Conservation (phyloP, 371 early-diverging fungal genomes). For the Actinomortierella wolfii region DNA sequence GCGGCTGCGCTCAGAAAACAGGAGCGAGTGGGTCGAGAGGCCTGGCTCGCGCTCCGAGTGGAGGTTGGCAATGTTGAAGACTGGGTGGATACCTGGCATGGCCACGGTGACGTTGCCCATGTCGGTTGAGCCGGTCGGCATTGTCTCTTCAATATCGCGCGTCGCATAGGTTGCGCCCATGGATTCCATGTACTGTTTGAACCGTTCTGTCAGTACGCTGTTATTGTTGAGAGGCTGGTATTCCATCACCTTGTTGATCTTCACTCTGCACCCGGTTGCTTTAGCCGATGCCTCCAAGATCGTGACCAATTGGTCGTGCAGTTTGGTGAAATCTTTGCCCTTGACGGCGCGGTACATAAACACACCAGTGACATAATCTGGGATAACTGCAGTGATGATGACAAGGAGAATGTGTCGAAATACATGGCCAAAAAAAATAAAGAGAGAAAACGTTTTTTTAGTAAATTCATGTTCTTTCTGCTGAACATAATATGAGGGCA, state of each 20-base stretch:
- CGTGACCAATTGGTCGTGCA: slow-evolving; percentile 57
- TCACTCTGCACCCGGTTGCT: slow-evolving; percentile 72
- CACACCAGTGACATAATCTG: slow-evolving; percentile 58
- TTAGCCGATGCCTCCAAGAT: slow-evolving; percentile 68
- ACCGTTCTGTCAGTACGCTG: slow-evolving; percentile 54
- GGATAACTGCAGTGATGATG: no score
- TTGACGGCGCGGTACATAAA: slow-evolving; percentile 63
- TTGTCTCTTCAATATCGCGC: slow-evolving; percentile 26
- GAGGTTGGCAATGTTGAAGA: slow-evolving; percentile 2
- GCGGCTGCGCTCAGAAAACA: slow-evolving; percentile 63
- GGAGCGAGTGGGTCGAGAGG: slow-evolving; percentile 28
- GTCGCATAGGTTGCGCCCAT: slow-evolving; percentile 46
- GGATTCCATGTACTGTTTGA: slow-evolving; percentile 55
- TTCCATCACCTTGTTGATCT: slow-evolving; percentile 52
- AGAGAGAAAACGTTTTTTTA: no score
- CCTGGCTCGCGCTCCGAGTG: slow-evolving; percentile 29
- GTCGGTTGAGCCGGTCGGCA: not conserved
- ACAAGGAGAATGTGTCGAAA: no score
- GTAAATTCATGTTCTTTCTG: no score
- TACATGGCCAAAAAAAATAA: no score
- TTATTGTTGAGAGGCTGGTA: slow-evolving; percentile 61
- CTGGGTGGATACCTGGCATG: not conserved
- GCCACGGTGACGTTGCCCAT: slow-evolving; percentile 1
- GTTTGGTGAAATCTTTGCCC: slow-evolving; percentile 50
- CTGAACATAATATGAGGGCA: no score